Conservation (phyloP, 208 protist genomes). For the Acanthamoeba royreba region DNA sequence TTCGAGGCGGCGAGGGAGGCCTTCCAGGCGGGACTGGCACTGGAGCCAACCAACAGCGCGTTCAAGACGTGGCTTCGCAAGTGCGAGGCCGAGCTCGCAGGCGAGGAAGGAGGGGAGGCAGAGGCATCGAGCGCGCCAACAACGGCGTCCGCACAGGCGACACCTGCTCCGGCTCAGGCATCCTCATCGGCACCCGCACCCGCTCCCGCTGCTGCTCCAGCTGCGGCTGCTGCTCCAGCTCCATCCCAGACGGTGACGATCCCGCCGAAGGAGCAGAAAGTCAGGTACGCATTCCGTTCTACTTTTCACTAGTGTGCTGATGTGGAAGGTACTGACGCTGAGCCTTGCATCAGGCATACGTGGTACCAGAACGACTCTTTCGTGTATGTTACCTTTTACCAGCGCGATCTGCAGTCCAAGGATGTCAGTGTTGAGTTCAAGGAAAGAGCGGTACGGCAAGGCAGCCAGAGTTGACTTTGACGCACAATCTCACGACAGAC, state of each 20-base stretch:
- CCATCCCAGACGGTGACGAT: background rate
- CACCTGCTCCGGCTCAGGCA: no score
- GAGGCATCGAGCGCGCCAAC: background rate
- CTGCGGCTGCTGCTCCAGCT: background rate
- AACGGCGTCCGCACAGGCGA: no score
- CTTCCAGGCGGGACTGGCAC: constrained; percentile 29
- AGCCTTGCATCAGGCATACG: constrained; percentile 49
- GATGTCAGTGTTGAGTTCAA: background rate
- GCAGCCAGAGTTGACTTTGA: background rate
- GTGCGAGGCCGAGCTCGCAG: constrained; percentile 51
- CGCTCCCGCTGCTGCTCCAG: background rate
- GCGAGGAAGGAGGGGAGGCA: background rate
- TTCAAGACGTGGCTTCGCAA: constrained; percentile 65
- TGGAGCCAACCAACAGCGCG: background rate
- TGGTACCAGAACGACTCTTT: constrained; percentile 48
- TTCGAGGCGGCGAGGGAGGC: constrained; percentile 43
- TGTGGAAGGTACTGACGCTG: no score
- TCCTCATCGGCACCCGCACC: background rate
- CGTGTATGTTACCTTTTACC: constrained; percentile 51
- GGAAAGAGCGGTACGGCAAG: background rate
- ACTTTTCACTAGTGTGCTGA: background rate
- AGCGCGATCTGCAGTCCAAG: background rate
- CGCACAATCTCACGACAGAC: background rate
- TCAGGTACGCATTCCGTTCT: background rate
- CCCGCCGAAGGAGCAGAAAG: background rate